These are phyloP conservation scores for Diaporthe sp. DNA, from an alignment of 2,329 filamentous ascomycete genomes.

Conservation along the genomic window DNA sequence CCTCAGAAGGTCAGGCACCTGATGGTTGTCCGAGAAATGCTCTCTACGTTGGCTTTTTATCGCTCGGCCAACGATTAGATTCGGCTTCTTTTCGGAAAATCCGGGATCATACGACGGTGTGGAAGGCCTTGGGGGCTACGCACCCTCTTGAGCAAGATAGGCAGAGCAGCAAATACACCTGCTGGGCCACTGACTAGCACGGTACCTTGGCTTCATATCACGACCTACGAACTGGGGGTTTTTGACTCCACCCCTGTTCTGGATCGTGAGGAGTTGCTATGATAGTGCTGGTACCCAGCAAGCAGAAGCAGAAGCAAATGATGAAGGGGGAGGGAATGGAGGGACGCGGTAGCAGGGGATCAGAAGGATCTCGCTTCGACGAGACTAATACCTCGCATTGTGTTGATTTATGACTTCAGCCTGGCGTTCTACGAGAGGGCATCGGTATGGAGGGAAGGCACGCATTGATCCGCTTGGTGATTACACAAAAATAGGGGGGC, in stretches of 20 bases:
- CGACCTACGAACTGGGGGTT: neutral
- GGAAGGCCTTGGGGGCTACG: neutral
- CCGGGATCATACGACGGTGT: too few relatives aligned
- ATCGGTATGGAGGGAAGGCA: conserved; percentile 40
- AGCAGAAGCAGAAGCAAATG: neutral
- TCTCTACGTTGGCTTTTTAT: too few relatives aligned
- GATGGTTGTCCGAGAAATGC: neutral
- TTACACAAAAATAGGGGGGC: conserved; percentile 25
- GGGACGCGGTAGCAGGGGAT: conserved; percentile 12
- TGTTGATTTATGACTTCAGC: conserved; percentile 41
- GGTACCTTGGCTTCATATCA: neutral
- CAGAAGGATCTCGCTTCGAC: conserved; percentile 21
- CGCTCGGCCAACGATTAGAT: too few relatives aligned
- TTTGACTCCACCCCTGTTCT: neutral
- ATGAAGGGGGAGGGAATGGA: neutral
- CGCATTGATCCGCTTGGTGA: conserved; percentile 36
- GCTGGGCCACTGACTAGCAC: neutral
- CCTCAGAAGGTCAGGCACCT: neutral
- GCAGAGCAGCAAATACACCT: neutral
- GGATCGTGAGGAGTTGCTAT: neutral
- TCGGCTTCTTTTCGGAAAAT: neutral
- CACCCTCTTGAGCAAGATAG: neutral
- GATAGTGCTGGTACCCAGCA: neutral
- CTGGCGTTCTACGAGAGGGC: conserved; percentile 41
- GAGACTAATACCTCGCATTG: conserved; percentile 41